These are phyloP conservation scores for Boletus rubescentipes DNA, from an alignment of 768 basidiomycete genomes.

Conservation along the genomic window DNA sequence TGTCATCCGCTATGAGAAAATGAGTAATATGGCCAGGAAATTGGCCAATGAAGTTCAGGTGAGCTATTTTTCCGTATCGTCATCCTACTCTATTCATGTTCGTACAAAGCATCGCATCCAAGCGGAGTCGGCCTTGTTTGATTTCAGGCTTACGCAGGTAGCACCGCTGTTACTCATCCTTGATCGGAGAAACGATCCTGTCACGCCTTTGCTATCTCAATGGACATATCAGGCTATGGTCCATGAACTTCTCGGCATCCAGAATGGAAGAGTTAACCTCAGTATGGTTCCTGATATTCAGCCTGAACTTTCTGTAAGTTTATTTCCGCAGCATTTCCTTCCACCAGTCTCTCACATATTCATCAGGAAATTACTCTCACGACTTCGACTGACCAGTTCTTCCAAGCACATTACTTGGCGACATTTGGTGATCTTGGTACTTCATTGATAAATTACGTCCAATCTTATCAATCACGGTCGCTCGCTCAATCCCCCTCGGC, in stretches of 20 bases:
- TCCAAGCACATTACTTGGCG: constrained; percentile 82
- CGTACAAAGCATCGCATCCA: constrained; percentile 69
- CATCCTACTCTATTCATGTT: constrained; percentile 5
- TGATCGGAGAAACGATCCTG: constrained; percentile 95
- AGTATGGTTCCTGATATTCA: constrained; percentile 80
- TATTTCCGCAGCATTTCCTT: constrained; percentile 3
- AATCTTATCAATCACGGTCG: constrained; percentile 87
- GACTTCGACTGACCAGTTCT: constrained; percentile 90
- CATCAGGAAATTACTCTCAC: constrained; percentile 90
- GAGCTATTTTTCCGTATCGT: constrained; percentile 1
- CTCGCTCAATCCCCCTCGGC: constrained; percentile 69
- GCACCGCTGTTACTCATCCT: constrained; percentile 89
- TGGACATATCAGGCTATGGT: constrained; percentile 99
- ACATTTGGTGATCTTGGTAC: constrained; percentile 97
- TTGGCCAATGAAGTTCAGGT: constrained; percentile 86
- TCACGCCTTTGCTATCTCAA: constrained; percentile 92
- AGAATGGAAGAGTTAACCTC: constrained; percentile 89
- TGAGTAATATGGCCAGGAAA: constrained; percentile 90
- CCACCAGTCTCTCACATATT: constrained; percentile 14
- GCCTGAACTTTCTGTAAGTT: constrained; percentile 77
- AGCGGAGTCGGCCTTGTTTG: constrained; percentile 80
- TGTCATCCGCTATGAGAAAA: constrained; percentile 88
- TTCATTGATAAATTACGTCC: constrained; percentile 88
- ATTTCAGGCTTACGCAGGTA: constrained; percentile 87
- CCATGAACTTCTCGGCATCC: constrained; percentile 90